Base-by-base conservation (phyloP, 2,329 filamentous ascomycete species). In the Sclerotinia sclerotiorum region DNA sequence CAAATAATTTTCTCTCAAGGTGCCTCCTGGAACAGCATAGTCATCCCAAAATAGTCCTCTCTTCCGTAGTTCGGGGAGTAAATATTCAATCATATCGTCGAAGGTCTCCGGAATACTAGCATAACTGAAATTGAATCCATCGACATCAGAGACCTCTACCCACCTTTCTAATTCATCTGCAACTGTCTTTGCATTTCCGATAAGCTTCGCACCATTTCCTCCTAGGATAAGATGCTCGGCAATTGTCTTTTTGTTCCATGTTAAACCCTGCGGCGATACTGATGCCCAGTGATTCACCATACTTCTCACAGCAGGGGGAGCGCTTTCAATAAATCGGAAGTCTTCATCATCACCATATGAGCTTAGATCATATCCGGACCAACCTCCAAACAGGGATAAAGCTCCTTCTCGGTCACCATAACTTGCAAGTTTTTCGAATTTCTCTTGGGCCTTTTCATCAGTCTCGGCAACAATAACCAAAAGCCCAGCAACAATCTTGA, bases 341-440 rank as follows among this genome's bases (percentile, higher is more conserved):
- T 90, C 88, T 74, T 90, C 83, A 54, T 90, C 87, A 35, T 90
- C 87, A 0, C 79, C 83, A 71, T 89, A 90, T 55, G 83, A 79
- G 8, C 82, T 80, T 32, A 90, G 78, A 74, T 90, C 86, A 58
- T 89, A 88, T 0, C 88, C 90, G 0, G 90, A 92, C 89, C 90
- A 93, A 1, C 90, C 90, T 27, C 89, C 88, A 73, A 92, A 93
- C 24, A 92, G 78, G 1, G 89, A 87, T 68, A 92, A 76, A 0
- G 89, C 90, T 2, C 90, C 90, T 72, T 89, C 90, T 54, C 84
- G 81, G 2, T 84, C 84, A 0, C 87, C 90, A 74, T 90, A 86
- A 67, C 83, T 82, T 13, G 84, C 81, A 69, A 87, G 87, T 6
- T 90, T 86, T 0, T 81, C 79, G 64, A 88, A 85, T 78, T 91